These are phyloP conservation scores for Mortierella sp. DNA, from an alignment of 371 early-diverging fungal genomes.

Conservation along the genomic window DNA sequence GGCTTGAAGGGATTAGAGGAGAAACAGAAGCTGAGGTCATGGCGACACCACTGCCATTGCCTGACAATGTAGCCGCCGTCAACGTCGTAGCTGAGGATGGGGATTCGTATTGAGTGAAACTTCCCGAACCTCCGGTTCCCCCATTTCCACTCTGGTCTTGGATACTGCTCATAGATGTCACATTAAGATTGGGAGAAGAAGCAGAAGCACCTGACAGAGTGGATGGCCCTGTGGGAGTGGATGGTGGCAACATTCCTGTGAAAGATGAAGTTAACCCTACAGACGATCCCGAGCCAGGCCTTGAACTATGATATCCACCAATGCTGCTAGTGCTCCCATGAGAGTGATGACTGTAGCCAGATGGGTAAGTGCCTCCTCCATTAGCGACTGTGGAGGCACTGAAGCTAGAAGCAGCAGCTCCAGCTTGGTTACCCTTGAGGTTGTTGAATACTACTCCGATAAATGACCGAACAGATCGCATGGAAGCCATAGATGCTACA, in stretches of 20 bases:
- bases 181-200: conserved; percentile 9
- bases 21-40: conserved; percentile 5
- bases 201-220: conserved; percentile 25
- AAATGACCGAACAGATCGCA: conserved; percentile 55
- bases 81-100: conserved; percentile 14
- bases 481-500: conserved; percentile 42
- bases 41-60: conserved; percentile 14
- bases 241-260: conserved; percentile 36
- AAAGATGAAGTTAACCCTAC: conserved; percentile 37
- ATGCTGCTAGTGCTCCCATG: conserved; percentile 53
- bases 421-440: conserved; percentile 27
- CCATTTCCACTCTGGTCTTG: conserved; percentile 8
- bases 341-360: conserved; percentile 50
- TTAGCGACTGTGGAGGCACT: conserved; percentile 7
- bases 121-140: conserved; percentile 9
- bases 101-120: conserved; percentile 13
- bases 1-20: conserved; percentile 11
- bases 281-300: conserved; percentile 54
- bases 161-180: background rate
- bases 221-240: conserved; percentile 21
- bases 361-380: conserved; percentile 26
- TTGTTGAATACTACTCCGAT: conserved; percentile 57
- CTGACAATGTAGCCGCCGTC: conserved; percentile 15
- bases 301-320: conserved; percentile 40
- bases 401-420: conserved; percentile 18